Evolutionary conservation across 1,139 yeast species (phyloP).

Genomic region (Barnettozyma hawaiiensis): DNA sequence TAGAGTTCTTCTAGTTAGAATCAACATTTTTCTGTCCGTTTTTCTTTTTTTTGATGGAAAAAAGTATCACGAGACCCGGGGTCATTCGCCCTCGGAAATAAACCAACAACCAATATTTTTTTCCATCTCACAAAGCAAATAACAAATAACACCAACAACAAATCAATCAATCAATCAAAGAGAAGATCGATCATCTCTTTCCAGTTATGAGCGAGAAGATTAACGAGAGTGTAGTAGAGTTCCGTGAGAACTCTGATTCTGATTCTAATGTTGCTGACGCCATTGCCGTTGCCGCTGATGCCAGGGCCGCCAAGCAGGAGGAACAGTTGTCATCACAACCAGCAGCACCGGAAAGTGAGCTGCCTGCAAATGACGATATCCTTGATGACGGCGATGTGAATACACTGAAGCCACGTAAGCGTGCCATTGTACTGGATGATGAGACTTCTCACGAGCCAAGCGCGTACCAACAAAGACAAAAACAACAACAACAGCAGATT

Average conservation of each 20-base stretch:
- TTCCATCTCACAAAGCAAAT: not conserved
- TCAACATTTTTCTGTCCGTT: too few species aligned
- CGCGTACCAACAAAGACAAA: not conserved
- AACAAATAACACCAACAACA: too few species aligned
- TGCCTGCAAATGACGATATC: constrained; percentile 2
- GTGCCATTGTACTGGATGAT: constrained; percentile 11
- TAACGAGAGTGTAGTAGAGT: constrained; percentile 1
- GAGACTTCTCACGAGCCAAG: constrained; percentile 7
- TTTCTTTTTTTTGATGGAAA: too few species aligned
- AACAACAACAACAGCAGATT: constrained; percentile 17
- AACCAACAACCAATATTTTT: too few species aligned
- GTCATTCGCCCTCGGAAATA: not conserved
- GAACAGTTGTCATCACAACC: too few species aligned
- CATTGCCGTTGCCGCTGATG: too few species aligned
- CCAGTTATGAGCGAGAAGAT: constrained; percentile 4
- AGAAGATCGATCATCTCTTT: not conserved
- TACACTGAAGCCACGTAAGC: constrained; percentile 17
- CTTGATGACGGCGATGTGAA: constrained; percentile 17
- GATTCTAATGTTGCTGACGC: too few species aligned
- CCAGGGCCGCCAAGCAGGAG: too few species aligned
- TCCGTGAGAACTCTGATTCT: constrained; percentile 1
- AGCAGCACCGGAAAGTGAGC: constrained; percentile 1
- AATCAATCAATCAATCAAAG: not conserved
- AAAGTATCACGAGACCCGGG: constrained; percentile 4
- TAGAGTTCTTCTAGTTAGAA: too few species aligned